Base-by-base conservation (phyloP, 1,139 yeast genomes). In the Saccharomyces pastorianus region DNA sequence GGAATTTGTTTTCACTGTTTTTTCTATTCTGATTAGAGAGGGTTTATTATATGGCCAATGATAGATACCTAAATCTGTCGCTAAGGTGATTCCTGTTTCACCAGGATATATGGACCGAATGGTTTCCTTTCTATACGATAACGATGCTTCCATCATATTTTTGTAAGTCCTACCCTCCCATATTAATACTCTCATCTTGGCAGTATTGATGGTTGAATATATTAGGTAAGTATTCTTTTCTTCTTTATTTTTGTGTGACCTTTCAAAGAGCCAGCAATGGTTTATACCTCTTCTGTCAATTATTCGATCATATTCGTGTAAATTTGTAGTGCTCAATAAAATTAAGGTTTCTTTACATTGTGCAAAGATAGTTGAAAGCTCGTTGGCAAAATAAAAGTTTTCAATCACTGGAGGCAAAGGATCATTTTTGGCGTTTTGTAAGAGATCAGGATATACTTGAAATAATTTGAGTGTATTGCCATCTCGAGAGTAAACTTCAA, bases 221-320 rank as follows among this genome's bases (percentile, higher is more conserved):
- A 66, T 41, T 9, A 67, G 56, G 25, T 60, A 58, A 1, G 68
- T 64, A 8, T 51, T 55, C 7, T 38, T 42, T 11, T 50, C 51
- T 3, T 53, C 58, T 7, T 50, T 55, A 11, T 54, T 47, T 26
- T 49, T 48, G 8, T 49, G 29, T 2, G 46, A 25, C 20, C 55
- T 29, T 46, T 59, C 62, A 29, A 58, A 52, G 11, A 65, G 32
- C 71, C 71, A 67, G 20, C 63, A 60, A 38, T 58, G 49, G 1
- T 56, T 55, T 8, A 66, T 63, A 4, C 70, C 70, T 46, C 70
- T 58, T 41, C 61, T 64, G 52, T 68, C 72, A 6, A 62, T 58
- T 13, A 68, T 61, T 52, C 61, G 58, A 52, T 68, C 72, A 56
- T 64, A 68, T 25, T 61, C 59, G 27, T 63, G 65, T 51, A 68